Percentiles rank a stretch among this genome's conserved stretches.
These are phyloP conservation scores for Xylaria sp. DNA, from an alignment of 2,329 filamentous ascomycete genomes.

Conservation along the genomic window DNA sequence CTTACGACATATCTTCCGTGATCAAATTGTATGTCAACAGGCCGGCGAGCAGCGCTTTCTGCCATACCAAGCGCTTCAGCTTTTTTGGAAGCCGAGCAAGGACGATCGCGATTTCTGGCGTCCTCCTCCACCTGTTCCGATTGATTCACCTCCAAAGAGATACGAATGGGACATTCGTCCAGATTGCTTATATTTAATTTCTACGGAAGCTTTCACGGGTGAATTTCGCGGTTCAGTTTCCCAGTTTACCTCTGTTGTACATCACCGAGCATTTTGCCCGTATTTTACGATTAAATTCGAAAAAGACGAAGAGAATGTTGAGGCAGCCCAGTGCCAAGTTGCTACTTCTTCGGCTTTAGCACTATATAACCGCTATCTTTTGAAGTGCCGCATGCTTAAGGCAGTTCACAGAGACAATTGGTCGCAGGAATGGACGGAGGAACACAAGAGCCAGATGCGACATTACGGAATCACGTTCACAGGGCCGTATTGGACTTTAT, in stretches of 20 bases:
- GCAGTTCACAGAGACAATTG: background rate
- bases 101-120: background rate
- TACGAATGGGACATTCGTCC: background rate
- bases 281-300: conserved; percentile 8
- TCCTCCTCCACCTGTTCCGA: background rate
- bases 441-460: conserved; percentile 5
- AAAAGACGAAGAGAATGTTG: background rate
- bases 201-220: conserved; percentile 3
- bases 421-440: background rate
- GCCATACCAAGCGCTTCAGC: background rate
- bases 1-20: background rate
- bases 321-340: background rate
- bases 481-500: background rate
- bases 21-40: background rate
- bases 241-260: background rate
- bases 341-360: background rate
- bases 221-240: background rate
- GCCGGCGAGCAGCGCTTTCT: background rate
- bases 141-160: background rate
- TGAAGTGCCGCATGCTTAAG: conserved; percentile 1
- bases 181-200: background rate
- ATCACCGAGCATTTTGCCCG: background rate
- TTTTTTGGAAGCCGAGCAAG: background rate
- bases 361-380: conserved; percentile 5
- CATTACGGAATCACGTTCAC: conserved; percentile 9